Evolutionary conservation across 2,329 filamentous ascomycete genomes (phyloP), one percentile per base, ranked within the genome.

Genomic region (Colletotrichum sublineola): DNA sequence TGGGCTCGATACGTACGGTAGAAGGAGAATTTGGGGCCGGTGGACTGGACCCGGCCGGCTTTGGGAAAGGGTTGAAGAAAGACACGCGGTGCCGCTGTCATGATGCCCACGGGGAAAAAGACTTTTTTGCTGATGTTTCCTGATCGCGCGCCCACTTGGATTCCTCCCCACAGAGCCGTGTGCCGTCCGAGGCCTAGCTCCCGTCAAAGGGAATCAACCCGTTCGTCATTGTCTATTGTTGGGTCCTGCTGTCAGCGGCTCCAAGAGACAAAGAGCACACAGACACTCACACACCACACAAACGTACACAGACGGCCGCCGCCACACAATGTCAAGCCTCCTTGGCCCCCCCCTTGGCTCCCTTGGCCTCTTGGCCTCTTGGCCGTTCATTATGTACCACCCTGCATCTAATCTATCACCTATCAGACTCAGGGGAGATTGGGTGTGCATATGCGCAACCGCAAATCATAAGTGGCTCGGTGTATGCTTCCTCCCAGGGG

Each of bases 101-200:
- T 63, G 42, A 12, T 63, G 42, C 38, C 58, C 68, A 42, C 48
- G 58, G 63, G 44, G 44, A n/a, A 18, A 20, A 8, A 46, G 53
- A 52, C 20, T 12, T 9, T 53, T 50, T 44, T 52, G 63, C 67
- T 61, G 55, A 67, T 67, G 38, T 36, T 58, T 48, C 44, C 36
- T 61, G 68, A 67, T 68, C 42, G 65, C 44, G 65, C 44, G 20
- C 57, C 52, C 36, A 31, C 57, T 58, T 53, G 57, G 40, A 44
- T 68, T 18, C 40, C 40, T 20, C 18, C 20, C 44, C 24, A 48
- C 53, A 64, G 56, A 52, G 18, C 52, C 69, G 60, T 64, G 69
- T 64, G 69, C 66, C 60, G 53, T 64, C 40, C 53, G 53, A 69
- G 44, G 69, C 60, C 66, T 69, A 64, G 58, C 55, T 46, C 42